Evolutionary conservation across 2,329 filamentous ascomycete species (phyloP).

Genomic region (Aspergillus eucalypticola): DNA sequence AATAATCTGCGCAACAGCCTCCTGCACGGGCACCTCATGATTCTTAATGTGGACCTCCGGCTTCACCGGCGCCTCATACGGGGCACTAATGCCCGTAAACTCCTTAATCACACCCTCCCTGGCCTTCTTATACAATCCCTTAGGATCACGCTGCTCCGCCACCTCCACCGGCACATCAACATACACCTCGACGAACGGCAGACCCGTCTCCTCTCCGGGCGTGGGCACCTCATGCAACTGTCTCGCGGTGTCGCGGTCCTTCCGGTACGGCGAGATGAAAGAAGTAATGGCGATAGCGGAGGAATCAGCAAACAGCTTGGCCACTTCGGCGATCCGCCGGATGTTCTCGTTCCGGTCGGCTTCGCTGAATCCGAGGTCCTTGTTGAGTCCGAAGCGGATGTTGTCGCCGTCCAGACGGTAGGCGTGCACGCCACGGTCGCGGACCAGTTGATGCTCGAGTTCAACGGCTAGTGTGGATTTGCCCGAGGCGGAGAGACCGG

Average conservation of each 20-base stretch:
- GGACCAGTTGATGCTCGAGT: constrained; percentile 90
- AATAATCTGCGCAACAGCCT: constrained; percentile 82
- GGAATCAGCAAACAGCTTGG: constrained; percentile 92
- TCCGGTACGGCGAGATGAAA: constrained; percentile 94
- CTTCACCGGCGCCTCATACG: constrained; percentile 85
- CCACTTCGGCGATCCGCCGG: constrained; percentile 90
- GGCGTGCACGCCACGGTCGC: constrained; percentile 69
- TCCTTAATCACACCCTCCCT: constrained; percentile 91
- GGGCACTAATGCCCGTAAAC: constrained; percentile 92
- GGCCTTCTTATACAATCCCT: constrained; percentile 97
- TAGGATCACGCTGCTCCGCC: constrained; percentile 92
- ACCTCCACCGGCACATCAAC: constrained; percentile 89
- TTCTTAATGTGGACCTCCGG: constrained; percentile 87
- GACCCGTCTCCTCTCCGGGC: constrained; percentile 59
- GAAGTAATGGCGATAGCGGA: constrained; percentile 86
- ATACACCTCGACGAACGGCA: constrained; percentile 91
- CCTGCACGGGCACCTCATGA: constrained; percentile 78
- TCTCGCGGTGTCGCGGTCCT: constrained; percentile 80
- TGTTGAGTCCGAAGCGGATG: constrained; percentile 96
- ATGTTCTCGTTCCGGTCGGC: constrained; percentile 97
- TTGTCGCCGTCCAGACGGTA: constrained; percentile 99
- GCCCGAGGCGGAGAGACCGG: constrained; percentile 90
- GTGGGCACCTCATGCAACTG: constrained; percentile 69
- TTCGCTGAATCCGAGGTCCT: constrained; percentile 92
- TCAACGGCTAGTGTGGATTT: constrained; percentile 97